Base-by-base conservation (phyloP, 306 rosid genomes). In the Alnus glutinosa region DNA sequence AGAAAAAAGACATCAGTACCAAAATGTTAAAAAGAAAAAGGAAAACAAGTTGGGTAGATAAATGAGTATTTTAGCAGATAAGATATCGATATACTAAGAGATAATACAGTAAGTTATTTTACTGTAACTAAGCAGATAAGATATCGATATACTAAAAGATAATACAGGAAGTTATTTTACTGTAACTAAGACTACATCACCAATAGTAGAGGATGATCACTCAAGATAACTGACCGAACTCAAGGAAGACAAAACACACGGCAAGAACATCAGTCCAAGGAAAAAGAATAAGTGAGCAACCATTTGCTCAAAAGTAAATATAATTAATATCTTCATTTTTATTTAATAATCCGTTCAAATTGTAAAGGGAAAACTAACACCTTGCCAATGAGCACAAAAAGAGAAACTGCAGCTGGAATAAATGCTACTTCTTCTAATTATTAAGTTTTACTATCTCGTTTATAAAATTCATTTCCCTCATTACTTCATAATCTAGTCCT, bases 1-100 rank as follows among this genome's bases (percentile, higher is more conserved):
- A 74, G 69, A 83, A 44, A 78, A 64, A 69, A 51, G 49, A 39
- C 75, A 42, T 80, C 83, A 83, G 48, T 77, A 44, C 71, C 44
- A 67, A 32, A 15, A 67, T 19, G 9, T 15, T 37, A 39, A 55
- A 55, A 70, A 11, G 54, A 46, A 11, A 32, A 51, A 63, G 32
- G 67, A 73, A 47, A 32, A 32, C 14, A 47, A 11, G 1, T 10
- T 48, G 7, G 36, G 58, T 19, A 30, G 57, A 30, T 49, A 71
- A 71, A 14, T 16, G 10, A 9, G 47, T 16, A 37, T 36, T 36
- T 70, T 47, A 39, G 74, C 36, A 44, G 7, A 47, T 42, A 42
- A 42, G 46, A 42, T 5, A 42, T 42, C 7, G 8, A 42, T 18
- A 9, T 1, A 30, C 37, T 28, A 59, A 30, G 37, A 23, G 64